A percentile compares a stretch with the other conserved stretches of the same genome.
phyloP scores from a whole-genome alignment of 371 early-diverging fungal species.

The Haplosporangium sp. region DNA sequence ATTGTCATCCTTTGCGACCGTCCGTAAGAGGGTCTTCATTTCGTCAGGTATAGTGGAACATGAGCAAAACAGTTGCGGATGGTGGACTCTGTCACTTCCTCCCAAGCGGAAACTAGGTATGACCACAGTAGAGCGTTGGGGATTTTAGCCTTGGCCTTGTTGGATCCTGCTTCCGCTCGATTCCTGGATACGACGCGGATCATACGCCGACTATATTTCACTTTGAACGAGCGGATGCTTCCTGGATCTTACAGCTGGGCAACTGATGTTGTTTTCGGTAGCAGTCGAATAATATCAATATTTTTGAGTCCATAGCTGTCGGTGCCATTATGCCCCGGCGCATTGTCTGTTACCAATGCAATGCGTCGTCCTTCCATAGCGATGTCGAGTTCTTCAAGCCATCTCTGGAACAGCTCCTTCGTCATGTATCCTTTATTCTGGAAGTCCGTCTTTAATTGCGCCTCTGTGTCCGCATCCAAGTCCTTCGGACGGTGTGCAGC shows the following conservation, averaged over 20 bases:
- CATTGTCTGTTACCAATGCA: constrained; percentile 3
- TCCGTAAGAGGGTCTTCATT: constrained; percentile 1
- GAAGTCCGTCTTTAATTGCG: neutral
- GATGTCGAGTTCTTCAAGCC: neutral
- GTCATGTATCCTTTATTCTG: constrained; percentile 4
- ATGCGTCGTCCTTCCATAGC: constrained; percentile 4
- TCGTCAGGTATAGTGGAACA: neutral
- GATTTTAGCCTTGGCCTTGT: neutral
- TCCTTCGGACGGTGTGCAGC: neutral
- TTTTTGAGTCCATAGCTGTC: neutral
- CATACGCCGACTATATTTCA: constrained; percentile 6
- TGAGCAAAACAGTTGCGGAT: constrained; percentile 15
- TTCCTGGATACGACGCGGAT: constrained; percentile 1
- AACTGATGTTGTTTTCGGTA: constrained; percentile 2
- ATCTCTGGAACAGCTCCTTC: neutral
- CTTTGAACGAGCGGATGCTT: neutral
- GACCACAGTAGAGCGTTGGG: constrained; percentile 6
- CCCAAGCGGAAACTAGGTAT: neutral
- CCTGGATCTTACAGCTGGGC: no score
- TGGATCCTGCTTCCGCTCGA: neutral
- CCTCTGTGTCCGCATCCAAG: neutral
- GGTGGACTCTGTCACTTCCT: neutral
- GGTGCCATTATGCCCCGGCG: constrained; percentile 3
- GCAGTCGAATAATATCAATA: constrained; percentile 1
- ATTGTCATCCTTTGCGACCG: neutral